A percentile compares a stretch with the other conserved stretches of the same genome.
phyloP scores from a whole-genome alignment of 1,284 basidiomycete genomes.

The Phylloporus sp. region DNA sequence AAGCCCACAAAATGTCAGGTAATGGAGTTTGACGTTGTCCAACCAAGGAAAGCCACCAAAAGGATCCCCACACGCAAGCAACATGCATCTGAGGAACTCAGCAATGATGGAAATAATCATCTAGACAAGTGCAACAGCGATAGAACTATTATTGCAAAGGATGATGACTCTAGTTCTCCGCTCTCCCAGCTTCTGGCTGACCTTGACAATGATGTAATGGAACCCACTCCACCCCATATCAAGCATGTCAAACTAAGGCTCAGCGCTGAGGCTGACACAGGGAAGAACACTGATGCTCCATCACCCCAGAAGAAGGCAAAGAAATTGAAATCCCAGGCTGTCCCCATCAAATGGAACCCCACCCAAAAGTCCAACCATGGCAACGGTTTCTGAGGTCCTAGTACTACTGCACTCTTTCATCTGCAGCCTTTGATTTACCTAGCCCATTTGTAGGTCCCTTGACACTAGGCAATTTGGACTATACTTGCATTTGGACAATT shows the following conservation, averaged over 20 bases:
- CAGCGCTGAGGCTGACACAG: background rate
- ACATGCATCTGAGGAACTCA: no score
- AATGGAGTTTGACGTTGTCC: no score
- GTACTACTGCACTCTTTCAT: background rate
- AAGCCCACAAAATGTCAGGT: no score
- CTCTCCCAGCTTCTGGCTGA: background rate
- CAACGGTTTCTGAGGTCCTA: background rate
- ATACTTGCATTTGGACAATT: no score
- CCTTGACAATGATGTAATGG: background rate
- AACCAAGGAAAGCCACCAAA: no score
- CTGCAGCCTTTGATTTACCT: background rate
- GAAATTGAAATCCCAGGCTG: background rate
- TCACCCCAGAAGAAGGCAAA: background rate
- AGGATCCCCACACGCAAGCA: no score
- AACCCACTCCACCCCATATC: background rate
- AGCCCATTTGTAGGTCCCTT: background rate
- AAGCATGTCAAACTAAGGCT: background rate
- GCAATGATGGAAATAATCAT: no score
- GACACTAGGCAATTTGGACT: no score
- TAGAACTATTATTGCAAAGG: background rate
- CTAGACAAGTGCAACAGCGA: background rate
- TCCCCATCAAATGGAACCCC: background rate
- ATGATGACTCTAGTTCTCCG: background rate
- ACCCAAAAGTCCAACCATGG: background rate
- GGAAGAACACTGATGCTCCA: background rate